Base-by-base conservation (phyloP, 768 basidiomycete species). In the Epithele typhae region DNA sequence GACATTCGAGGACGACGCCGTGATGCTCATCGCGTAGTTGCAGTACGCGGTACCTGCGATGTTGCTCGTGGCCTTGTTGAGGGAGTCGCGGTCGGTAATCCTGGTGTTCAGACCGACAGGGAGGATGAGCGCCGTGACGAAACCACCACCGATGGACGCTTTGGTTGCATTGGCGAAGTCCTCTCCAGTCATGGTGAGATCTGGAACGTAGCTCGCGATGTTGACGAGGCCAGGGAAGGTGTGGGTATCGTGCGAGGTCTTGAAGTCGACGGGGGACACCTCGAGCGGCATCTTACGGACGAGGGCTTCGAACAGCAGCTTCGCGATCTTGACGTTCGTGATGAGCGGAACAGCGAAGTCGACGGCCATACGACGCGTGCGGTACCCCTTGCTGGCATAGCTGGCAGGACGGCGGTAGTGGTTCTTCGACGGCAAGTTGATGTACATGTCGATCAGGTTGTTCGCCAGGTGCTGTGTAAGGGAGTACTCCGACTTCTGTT, bases 261-360 rank as follows among this genome's bases (percentile, higher is more conserved):
- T 97, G 70, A 82, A 89, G 64, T 99, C 96, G 53, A 95, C 76
- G 43, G 73, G 84, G 8, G 92, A 88, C 24, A 99, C 89, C 34
- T 96, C 87, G 37, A 98, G 75, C 4, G 92, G 81, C n/a, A 95
- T 73, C 65, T 83, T 92, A 54, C 92, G 81, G 40, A 92, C 84
- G 40, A 94, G 73, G 2, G 95, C 96, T 68, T 98, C 93, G 14
- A 91, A 87, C 33, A 98, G 78, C 62, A 99, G 76, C 66, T 98
- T 99, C 46, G 95, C 95, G 61, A 92, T 93, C 73, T 99, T 99
- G 71, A 99, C 88, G 64, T 99, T 98, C 36, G 95, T 98, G 62
- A 98, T 92, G 42, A 98, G 76, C 1, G 96, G 96, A 25, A 98
- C 84, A 24, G 94, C 96, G 59, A 95, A 97, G 66, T 99, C 96